Conservation (phyloP, 192 early-diverging fungal species). For the Coemansia sp. region DNA sequence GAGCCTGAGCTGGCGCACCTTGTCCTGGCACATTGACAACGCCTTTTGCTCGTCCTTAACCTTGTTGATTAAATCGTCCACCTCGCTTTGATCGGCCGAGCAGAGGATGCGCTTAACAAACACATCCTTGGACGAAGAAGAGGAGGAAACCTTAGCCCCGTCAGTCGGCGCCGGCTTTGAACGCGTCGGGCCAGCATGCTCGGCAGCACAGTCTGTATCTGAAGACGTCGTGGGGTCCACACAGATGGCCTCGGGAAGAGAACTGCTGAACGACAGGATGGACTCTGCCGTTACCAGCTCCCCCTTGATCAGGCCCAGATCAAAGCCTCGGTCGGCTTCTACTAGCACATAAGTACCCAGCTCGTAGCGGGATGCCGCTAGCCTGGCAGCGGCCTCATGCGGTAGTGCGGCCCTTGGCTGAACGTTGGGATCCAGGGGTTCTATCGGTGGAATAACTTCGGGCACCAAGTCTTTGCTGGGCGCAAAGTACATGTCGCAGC, state of each 20-base stretch:
- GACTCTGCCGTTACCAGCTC: constrained; percentile 32
- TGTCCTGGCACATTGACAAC: constrained; percentile 82
- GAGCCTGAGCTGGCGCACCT: constrained; percentile 87
- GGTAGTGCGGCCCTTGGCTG: constrained; percentile 6
- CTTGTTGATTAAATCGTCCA: constrained; percentile 81
- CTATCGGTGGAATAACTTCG: constrained; percentile 34
- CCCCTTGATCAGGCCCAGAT: constrained; percentile 47
- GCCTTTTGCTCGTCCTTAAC: constrained; percentile 91
- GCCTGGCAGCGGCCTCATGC: background rate
- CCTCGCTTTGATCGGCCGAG: constrained; percentile 77
- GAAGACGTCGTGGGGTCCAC: background rate
- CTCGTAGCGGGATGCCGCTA: constrained; percentile 14
- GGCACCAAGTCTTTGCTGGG: constrained; percentile 30
- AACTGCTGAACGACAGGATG: constrained; percentile 26
- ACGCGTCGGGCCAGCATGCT: background rate
- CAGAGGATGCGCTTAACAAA: constrained; percentile 92
- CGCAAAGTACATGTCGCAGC: constrained; percentile 51
- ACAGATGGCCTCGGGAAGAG: constrained; percentile 10
- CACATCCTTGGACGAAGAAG: constrained; percentile 66
- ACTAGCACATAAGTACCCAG: constrained; percentile 43
- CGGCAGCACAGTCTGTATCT: constrained; percentile 5
- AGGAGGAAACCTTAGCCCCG: constrained; percentile 1
- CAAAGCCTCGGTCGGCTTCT: constrained; percentile 56
- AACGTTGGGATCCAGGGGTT: constrained; percentile 14
- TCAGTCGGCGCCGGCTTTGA: background rate